Percentiles rank a stretch among this genome's conserved stretches.
Conservation (phyloP, 306 rosid species). For the Medicago arabica region DNA sequence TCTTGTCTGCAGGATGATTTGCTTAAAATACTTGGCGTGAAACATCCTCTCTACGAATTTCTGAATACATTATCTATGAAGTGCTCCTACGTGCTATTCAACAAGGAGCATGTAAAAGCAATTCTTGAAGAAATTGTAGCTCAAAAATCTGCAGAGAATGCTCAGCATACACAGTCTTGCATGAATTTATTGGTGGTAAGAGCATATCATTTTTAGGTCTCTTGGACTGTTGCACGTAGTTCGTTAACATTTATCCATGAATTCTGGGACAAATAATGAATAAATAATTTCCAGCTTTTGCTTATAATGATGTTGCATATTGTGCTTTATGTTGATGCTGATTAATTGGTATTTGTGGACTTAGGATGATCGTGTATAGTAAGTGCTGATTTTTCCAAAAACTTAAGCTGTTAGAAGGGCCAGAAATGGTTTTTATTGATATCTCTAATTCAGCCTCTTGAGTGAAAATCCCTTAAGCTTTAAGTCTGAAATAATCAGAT, state of each 20-base stretch:
- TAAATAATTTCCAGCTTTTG: slow-evolving; percentile 21
- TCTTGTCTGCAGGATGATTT: slow-evolving; percentile 73
- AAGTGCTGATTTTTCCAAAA: slow-evolving; percentile 21
- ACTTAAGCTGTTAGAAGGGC: slow-evolving; percentile 2
- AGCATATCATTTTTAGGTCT: slow-evolving; percentile 36
- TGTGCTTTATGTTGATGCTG: slow-evolving; percentile 1
- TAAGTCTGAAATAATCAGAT: background rate
- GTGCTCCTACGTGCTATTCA: slow-evolving; percentile 86
- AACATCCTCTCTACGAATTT: slow-evolving; percentile 86
- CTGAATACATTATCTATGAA: slow-evolving; percentile 74
- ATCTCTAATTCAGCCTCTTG: background rate
- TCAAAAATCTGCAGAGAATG: slow-evolving; percentile 68
- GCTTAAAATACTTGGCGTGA: slow-evolving; percentile 87
- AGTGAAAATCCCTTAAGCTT: slow-evolving; percentile 24
- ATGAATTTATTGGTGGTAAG: slow-evolving; percentile 90
- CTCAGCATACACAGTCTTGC: slow-evolving; percentile 58
- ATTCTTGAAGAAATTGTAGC: slow-evolving; percentile 64
- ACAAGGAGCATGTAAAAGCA: slow-evolving; percentile 90
- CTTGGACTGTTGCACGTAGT: slow-evolving; percentile 18
- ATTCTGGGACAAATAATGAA: slow-evolving; percentile 12
- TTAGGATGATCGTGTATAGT: slow-evolving; percentile 4
- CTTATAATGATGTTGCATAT: slow-evolving; percentile 20
- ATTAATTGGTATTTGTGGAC: slow-evolving; percentile 26
- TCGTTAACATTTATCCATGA: slow-evolving; percentile 25
- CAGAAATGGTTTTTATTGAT: slow-evolving; percentile 16